Evolutionary conservation across 768 basidiomycete genomes (phyloP).

Genomic region (Hydnum rufescens): DNA sequence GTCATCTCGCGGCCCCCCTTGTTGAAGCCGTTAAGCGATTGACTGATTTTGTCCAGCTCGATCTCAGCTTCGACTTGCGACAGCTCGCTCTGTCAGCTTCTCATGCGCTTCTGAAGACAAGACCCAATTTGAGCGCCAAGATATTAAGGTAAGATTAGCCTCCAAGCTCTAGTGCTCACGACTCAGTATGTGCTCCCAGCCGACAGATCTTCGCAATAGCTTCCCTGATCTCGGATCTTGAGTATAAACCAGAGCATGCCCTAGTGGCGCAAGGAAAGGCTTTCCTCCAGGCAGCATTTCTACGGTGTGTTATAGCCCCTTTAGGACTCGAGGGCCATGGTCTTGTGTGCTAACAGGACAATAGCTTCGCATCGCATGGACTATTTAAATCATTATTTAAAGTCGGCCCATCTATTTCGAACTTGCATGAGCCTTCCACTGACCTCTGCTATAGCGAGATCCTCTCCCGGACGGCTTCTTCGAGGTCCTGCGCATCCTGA

Average conservation of each 20-base stretch:
- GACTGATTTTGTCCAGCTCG: constrained; percentile 30
- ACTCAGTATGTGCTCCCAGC: constrained; percentile 17
- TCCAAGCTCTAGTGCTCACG: neutral
- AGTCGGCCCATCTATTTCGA: constrained; percentile 18
- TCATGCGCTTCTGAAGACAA: constrained; percentile 43
- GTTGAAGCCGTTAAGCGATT: constrained; percentile 32
- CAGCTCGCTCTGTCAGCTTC: constrained; percentile 41
- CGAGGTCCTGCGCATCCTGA: constrained; percentile 4
- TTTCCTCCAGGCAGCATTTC: constrained; percentile 34
- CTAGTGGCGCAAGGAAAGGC: constrained; percentile 35
- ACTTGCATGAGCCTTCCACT: neutral
- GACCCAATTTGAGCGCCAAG: constrained; percentile 31
- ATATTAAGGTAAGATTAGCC: constrained; percentile 29
- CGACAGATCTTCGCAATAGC: constrained; percentile 33
- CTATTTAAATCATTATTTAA: constrained; percentile 38
- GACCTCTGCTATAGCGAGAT: neutral
- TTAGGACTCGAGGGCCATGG: neutral
- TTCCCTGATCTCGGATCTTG: constrained; percentile 28
- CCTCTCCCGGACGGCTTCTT: constrained; percentile 2
- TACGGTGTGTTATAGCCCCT: constrained; percentile 21
- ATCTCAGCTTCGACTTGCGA: constrained; percentile 46
- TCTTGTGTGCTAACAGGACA: neutral
- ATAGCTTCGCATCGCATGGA: constrained; percentile 39
- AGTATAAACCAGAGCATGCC: constrained; percentile 33
- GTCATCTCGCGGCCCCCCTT: constrained; percentile 32